Evolutionary conservation across 306 rosid species (phyloP).

Genomic region (Acacia confusa): DNA sequence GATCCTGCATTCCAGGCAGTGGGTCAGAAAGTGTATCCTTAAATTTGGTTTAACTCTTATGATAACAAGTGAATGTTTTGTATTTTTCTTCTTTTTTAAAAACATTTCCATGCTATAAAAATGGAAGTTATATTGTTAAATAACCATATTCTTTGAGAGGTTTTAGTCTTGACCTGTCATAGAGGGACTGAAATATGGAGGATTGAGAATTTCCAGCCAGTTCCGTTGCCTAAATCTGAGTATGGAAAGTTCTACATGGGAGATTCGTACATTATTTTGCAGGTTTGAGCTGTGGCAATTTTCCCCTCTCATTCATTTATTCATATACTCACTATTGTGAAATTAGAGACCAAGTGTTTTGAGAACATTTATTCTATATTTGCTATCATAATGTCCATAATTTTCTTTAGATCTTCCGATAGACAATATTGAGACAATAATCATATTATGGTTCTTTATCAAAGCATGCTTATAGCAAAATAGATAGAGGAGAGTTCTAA

Average conservation of each 20-base stretch:
- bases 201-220: slow-evolving; percentile 95
- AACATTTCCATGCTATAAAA: slow-evolving; percentile 14
- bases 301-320: slow-evolving; percentile 8
- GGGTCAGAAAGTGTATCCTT: slow-evolving; percentile 98
- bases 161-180: slow-evolving; percentile 63
- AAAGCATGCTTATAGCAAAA: slow-evolving; percentile 7
- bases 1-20: slow-evolving; percentile 99
- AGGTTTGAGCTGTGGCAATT: slow-evolving; percentile 51
- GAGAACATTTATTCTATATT: slow-evolving; percentile 26
- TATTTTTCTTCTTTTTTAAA: background rate
- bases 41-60: slow-evolving; percentile 28
- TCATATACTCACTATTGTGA: slow-evolving; percentile 14
- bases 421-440: background rate
- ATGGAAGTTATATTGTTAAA: slow-evolving; percentile 25
- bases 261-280: slow-evolving; percentile 87
- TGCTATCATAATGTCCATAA: background rate
- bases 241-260: slow-evolving; percentile 95
- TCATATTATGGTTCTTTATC: slow-evolving; percentile 12
- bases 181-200: slow-evolving; percentile 99
- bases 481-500: slow-evolving; percentile 13
- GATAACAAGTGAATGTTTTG: slow-evolving; percentile 15
- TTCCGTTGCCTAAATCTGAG: slow-evolving; percentile 88
- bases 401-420: slow-evolving; percentile 11
- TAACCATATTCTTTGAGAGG: slow-evolving; percentile 32
- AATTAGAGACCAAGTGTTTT: slow-evolving; percentile 20